These are phyloP conservation scores for Tylopilus sp. DNA, from an alignment of 1,284 basidiomycete genomes.

Conservation along the genomic window DNA sequence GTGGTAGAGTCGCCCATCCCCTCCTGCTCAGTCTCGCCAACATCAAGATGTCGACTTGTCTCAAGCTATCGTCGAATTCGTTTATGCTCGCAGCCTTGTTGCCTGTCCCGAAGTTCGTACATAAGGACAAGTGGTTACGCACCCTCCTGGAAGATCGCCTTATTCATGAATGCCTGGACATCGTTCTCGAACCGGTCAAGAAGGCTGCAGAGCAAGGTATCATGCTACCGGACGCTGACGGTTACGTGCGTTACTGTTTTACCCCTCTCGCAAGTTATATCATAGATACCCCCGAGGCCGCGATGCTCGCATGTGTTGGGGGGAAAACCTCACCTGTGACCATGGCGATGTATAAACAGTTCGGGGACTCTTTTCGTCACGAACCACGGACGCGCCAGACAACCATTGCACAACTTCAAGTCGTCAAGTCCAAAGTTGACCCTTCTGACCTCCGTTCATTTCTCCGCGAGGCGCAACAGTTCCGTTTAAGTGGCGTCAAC, in stretches of 20 bases:
- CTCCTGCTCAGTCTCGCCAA: no score
- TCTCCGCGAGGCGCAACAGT: constrained; percentile 5
- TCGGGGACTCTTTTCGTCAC: constrained; percentile 6
- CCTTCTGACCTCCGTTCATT: neutral
- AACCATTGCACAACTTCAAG: constrained; percentile 5
- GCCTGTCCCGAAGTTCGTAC: no score
- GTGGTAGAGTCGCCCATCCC: no score
- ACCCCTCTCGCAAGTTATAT: constrained; percentile 13
- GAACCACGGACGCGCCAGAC: neutral
- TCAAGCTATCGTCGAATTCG: no score
- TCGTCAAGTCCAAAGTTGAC: neutral
- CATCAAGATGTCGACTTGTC: no score
- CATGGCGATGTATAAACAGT: constrained; percentile 13
- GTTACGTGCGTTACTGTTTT: constrained; percentile 4
- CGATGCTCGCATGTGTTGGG: constrained; percentile 7
- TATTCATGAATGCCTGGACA: no score
- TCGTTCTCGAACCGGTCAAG: no score
- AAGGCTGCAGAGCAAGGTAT: no score
- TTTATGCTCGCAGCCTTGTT: no score
- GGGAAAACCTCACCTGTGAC: constrained; percentile 12
- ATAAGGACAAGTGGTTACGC: no score
- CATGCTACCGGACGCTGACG: neutral
- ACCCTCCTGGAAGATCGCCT: no score
- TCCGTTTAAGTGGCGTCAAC: constrained; percentile 9
- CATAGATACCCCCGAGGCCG: constrained; percentile 10